Evolutionary conservation across 148 eudicot species (phyloP), one percentile per base, ranked within the genome.

Genomic region (Polygonum aviculare): DNA sequence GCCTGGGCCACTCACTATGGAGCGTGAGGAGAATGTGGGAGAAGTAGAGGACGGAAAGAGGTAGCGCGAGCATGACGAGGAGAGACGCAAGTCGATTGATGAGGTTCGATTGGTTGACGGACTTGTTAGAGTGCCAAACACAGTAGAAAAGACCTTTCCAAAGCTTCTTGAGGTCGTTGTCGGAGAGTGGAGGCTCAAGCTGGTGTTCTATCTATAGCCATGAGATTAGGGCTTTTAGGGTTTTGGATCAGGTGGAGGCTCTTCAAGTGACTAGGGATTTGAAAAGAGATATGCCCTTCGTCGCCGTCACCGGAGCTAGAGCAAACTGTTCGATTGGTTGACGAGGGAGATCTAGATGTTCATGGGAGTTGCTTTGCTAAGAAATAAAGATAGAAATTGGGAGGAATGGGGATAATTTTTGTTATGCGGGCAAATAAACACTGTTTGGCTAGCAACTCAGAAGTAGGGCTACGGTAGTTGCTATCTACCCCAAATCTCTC

Each of bases 71-170:
- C 9, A 73, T 12, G 12, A 73, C 73, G 45, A 95, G 82, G 36
- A 89, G 74, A 14, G 81, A 55, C 1, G 91, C 79, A 6, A 95
- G 85, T 2, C 89, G 86, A 69, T 85, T 79, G 31, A 86, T 88
- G 50, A 95, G 88, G 0, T 84, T 78, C 12, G 78, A 38, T 76
- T 94, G 98, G 19, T 86, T 88, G 0, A 83, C 82, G 18, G 82
- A 15, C 69, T 92, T 95, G 81, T 95, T 97, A 38, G 86, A 79
- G 71, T 95, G 99, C 99, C 99, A 95, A 65, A 89, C 79, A 77
- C 89, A 89, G 83, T 92, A 95, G 74, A 95, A 95, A 15, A 95
- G 89, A 8, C 94, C 91, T 75, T 95, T 95, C 99, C 99, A 95
- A 1, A 95, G 82, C 87, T 83, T 92, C 79, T 86, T 90, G 72